Percentiles rank a stretch among this genome's conserved stretches.
These are phyloP conservation scores for Mycena crocata DNA, from an alignment of 768 basidiomycete species.

Conservation along the genomic window DNA sequence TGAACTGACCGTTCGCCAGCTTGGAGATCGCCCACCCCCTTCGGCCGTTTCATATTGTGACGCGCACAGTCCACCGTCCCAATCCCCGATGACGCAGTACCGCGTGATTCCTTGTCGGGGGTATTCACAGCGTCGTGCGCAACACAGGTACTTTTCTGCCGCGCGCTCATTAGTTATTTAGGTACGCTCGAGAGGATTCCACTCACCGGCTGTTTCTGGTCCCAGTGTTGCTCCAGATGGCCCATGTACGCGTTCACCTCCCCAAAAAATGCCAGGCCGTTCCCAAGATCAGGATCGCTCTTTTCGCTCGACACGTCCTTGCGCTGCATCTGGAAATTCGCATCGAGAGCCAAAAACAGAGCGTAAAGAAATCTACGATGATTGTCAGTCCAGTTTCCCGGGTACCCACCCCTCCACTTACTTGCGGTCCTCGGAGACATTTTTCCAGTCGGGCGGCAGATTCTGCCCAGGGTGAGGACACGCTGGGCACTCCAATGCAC, in stretches of 20 bases:
- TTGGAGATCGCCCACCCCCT: neutral
- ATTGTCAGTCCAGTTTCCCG: neutral
- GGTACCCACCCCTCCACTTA: neutral
- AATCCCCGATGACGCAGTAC: slow-evolving; percentile 26
- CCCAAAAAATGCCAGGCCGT: slow-evolving; percentile 31
- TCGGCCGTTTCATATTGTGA: slow-evolving; percentile 19
- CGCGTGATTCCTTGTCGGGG: slow-evolving; percentile 10
- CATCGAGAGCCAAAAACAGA: slow-evolving; percentile 21
- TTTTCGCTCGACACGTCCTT: slow-evolving; percentile 28
- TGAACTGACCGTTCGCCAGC: neutral
- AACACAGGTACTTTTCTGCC: slow-evolving; percentile 31
- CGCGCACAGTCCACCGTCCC: slow-evolving; percentile 26
- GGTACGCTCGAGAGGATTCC: too few species aligned
- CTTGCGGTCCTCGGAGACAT: slow-evolving; percentile 7
- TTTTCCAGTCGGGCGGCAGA: slow-evolving; percentile 31
- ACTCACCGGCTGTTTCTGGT: slow-evolving; percentile 1
- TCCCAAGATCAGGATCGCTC: slow-evolving; percentile 22
- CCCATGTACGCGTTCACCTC: slow-evolving; percentile 18
- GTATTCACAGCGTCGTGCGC: slow-evolving; percentile 22
- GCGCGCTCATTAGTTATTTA: neutral
- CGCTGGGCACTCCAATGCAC: slow-evolving; percentile 37
- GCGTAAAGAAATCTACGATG: slow-evolving; percentile 15
- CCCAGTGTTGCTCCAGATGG: slow-evolving; percentile 14
- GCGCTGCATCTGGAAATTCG: slow-evolving; percentile 31
- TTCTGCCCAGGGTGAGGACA: slow-evolving; percentile 41